Conservation (phyloP, 2,329 filamentous ascomycete species). For the Sporothrix brasiliensis region DNA sequence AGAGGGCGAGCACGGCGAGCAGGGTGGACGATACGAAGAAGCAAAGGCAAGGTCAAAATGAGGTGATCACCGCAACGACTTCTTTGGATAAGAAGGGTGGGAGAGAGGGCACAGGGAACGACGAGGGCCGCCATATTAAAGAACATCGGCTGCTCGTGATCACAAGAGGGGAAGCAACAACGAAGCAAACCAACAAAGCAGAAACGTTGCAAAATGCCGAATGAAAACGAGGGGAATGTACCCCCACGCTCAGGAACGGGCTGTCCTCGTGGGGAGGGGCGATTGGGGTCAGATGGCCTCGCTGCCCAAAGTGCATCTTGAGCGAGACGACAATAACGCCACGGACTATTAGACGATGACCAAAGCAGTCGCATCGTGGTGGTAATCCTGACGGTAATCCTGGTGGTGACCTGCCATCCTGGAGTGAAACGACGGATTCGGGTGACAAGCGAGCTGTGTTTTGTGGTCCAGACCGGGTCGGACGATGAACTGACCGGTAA, state of each 20-base stretch:
- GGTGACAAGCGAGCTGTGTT: neutral
- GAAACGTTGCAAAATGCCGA: neutral
- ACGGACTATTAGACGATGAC: neutral
- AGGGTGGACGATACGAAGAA: neutral
- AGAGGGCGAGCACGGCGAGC: neutral
- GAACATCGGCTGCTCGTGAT: neutral
- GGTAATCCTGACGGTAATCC: neutral
- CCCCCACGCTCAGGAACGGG: slow-evolving; percentile 21
- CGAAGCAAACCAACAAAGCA: neutral
- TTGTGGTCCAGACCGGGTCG: neutral
- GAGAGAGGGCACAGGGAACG: neutral
- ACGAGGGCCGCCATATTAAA: neutral
- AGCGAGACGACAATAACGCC: neutral
- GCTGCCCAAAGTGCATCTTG: neutral
- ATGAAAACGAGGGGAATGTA: neutral
- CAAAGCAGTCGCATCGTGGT: neutral
- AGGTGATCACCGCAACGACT: neutral
- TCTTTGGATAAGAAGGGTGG: neutral
- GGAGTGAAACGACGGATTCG: neutral
- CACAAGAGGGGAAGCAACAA: neutral
- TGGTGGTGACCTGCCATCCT: neutral
- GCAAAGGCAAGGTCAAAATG: neutral
- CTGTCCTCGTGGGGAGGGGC: neutral
- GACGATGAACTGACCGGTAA: neutral
- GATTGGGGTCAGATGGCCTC: slow-evolving; percentile 2